Evolutionary conservation across 1,284 basidiomycete genomes (phyloP).

Genomic region (Ustilago shanxiensis): DNA sequence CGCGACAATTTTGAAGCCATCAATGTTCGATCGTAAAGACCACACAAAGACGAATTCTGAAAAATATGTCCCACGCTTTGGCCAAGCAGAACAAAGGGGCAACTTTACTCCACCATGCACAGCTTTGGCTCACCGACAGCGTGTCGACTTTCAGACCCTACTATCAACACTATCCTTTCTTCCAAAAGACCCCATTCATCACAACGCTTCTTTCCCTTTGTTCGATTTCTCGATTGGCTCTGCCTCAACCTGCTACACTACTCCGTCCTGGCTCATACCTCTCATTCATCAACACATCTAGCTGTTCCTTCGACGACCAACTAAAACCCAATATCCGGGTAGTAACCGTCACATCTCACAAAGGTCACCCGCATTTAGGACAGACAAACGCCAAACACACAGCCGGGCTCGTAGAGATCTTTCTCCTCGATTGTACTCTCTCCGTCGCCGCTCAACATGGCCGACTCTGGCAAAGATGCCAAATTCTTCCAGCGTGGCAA

Average conservation of each 20-base stretch:
- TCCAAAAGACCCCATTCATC: background rate
- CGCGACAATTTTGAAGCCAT: background rate
- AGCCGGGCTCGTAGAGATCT: background rate
- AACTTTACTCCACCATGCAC: background rate
- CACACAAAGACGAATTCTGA: background rate
- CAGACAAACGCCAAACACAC: no score
- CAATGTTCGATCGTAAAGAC: background rate
- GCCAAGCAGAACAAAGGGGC: background rate
- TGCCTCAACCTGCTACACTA: background rate
- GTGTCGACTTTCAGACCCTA: background rate
- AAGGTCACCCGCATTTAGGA: background rate
- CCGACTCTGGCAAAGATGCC: conserved; percentile 64
- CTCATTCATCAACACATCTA: background rate
- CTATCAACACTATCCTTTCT: background rate
- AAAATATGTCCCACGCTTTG: background rate
- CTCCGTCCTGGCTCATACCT: background rate
- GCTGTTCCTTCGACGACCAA: background rate
- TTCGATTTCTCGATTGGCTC: background rate
- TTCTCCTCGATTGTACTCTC: background rate
- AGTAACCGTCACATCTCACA: background rate
- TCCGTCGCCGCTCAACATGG: conserved; percentile 37
- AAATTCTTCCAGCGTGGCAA: conserved; percentile 69
- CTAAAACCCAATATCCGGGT: background rate
- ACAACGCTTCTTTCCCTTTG: conserved; percentile 5
- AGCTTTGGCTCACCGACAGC: background rate